phyloP scores from a whole-genome alignment of 1,284 basidiomycete species.

The Sphagnurus paluster region DNA sequence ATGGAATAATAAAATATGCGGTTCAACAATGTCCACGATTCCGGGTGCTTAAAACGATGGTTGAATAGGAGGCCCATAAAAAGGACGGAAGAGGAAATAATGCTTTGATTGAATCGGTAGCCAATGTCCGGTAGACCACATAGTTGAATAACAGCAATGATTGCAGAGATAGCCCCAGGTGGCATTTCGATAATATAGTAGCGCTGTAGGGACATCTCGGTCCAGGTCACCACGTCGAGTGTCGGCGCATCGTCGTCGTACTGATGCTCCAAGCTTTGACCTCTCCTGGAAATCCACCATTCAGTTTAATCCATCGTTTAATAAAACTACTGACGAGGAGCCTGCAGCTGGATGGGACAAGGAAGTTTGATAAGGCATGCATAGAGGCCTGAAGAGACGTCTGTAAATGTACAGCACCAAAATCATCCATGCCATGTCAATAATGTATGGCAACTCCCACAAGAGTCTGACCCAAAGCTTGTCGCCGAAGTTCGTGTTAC shows the following conservation, averaged over 20 bases:
- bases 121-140: neutral
- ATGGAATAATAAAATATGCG: neutral
- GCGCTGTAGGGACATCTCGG: neutral
- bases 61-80: neutral
- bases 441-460: conserved; percentile 6
- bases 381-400: neutral
- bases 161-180: neutral
- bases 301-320: neutral
- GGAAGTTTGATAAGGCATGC: too few relatives aligned
- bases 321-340: neutral
- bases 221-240: conserved; percentile 2
- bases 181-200: neutral
- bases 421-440: neutral
- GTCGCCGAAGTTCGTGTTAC: neutral
- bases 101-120: neutral
- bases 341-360: too few relatives aligned
- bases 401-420: neutral
- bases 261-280: neutral
- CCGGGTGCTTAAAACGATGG: too few relatives aligned
- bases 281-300: neutral
- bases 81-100: neutral
- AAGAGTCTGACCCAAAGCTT: conserved; percentile 5
- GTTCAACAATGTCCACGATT: too few relatives aligned
- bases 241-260: neutral
- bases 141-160: neutral